These are phyloP conservation scores for Grosmannia clavigera DNA, from an alignment of 2,329 filamentous ascomycete species.

Conservation along the genomic window DNA sequence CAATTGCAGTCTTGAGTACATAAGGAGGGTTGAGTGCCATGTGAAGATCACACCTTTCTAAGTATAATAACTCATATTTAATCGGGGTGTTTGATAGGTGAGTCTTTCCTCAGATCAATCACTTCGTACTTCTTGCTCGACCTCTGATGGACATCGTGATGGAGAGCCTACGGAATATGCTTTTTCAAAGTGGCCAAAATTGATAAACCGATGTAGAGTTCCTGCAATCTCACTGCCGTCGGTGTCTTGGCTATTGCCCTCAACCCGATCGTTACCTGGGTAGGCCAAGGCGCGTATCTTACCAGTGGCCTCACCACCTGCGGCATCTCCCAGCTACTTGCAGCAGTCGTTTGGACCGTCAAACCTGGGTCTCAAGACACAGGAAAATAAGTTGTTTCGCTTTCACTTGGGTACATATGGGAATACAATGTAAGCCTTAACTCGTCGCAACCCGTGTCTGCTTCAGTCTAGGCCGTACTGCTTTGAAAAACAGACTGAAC, in stretches of 20 bases:
- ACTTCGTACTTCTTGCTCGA: background rate
- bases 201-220: constrained; percentile 41
- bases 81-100: constrained; percentile 35
- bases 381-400: constrained; percentile 36
- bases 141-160: background rate
- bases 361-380: constrained; percentile 23
- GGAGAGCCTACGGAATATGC: constrained; percentile 40
- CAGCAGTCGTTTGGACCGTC: constrained; percentile 38
- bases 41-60: constrained; percentile 9
- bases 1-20: constrained; percentile 33
- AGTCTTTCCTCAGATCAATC: constrained; percentile 8
- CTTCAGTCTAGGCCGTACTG: background rate
- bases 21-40: constrained; percentile 43
- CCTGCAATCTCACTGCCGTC: constrained; percentile 40
- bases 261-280: constrained; percentile 38
- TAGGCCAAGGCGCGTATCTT: constrained; percentile 39
- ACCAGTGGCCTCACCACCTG: constrained; percentile 37
- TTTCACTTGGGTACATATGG: constrained; percentile 41
- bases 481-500: background rate
- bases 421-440: constrained; percentile 30
- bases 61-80: too few relatives aligned
- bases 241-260: constrained; percentile 42
- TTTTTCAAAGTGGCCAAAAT: constrained; percentile 49
- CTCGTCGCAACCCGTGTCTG: background rate
- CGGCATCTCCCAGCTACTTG: constrained; percentile 40